Base-by-base conservation (phyloP, 805 yeast species). In the Candida orba region DNA sequence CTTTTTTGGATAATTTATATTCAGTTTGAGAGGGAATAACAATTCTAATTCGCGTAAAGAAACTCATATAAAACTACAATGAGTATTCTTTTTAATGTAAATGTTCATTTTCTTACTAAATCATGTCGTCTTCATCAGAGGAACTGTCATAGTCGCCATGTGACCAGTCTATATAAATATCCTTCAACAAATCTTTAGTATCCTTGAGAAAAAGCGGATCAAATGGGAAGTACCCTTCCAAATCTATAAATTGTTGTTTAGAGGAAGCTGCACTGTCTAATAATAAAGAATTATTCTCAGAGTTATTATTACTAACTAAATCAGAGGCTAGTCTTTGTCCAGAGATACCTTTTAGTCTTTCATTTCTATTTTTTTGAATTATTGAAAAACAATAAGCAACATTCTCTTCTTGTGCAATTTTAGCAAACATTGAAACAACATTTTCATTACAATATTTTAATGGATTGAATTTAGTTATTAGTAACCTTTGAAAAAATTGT, bases 201-300 rank as follows among this genome's bases (percentile, higher is more conserved):
- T 64, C 64, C 37, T 81, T 83, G 49, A 91, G 72, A 40, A 84
- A 77, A 48, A 93, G 64, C 1, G 99, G 99, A 67, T 91, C 98
- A 60, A 86, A 91, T 12, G 99, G 99, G 64, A 91, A 91, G 60
- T 88, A 91, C n/a, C 93, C 89, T 60, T 90, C 96, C 41, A 91
- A 69, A 56, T 88, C 95, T 52, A 85, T 73, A 57, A 86, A 88
- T 57, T 89, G 96, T 58, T 85, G 90, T 56, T 81, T 81, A 43
- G 78, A 77, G 2, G 29, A 57, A 48, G 25, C 56, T 66, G 59
- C 37, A 29, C 29, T 18, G 22, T 17, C 34, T 14, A 36, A 22
- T 9, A 29, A 56, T 57, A 39, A 43, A 37, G 44, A 44, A 25
- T 44, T 47, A 14, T 42, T 42, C n/a, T 52, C 53, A 4, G 57